Evolutionary conservation across 768 basidiomycete genomes (phyloP).

Genomic region (Panus rudis): DNA sequence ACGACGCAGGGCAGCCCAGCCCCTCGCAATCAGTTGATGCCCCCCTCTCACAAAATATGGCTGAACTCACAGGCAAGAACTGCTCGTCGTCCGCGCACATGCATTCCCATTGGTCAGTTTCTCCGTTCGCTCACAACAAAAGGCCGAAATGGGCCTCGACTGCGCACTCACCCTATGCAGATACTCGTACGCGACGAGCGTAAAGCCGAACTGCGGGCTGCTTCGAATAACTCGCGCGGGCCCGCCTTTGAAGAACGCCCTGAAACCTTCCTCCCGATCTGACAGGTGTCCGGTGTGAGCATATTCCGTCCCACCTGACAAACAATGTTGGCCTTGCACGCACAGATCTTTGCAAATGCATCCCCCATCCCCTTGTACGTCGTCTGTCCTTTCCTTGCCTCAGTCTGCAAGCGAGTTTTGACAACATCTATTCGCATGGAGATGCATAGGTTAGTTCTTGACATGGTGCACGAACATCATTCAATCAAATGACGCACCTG

Average conservation of each 20-base stretch:
- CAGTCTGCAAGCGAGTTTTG: conserved; percentile 93
- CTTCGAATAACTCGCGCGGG: conserved; percentile 81
- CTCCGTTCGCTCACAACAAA: neutral
- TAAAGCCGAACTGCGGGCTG: conserved; percentile 94
- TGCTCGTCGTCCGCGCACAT: conserved; percentile 4
- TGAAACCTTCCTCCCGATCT: conserved; percentile 88
- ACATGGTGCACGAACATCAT: conserved; percentile 10
- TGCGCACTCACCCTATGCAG: conserved; percentile 48
- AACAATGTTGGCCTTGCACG: no score
- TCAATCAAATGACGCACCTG: conserved; percentile 42
- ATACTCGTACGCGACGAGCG: conserved; percentile 74
- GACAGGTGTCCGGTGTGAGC: conserved; percentile 5
- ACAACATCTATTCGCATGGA: conserved; percentile 68
- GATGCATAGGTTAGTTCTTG: neutral
- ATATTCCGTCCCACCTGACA: neutral
- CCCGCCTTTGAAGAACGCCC: conserved; percentile 88
- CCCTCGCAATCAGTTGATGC: neutral
- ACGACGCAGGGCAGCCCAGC: conserved; percentile 9
- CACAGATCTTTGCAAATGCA: conserved; percentile 87
- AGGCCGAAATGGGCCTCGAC: neutral
- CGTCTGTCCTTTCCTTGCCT: conserved; percentile 86
- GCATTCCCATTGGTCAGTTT: no score
- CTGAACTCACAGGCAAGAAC: conserved; percentile 19
- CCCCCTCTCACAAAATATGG: conserved; percentile 3
- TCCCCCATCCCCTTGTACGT: conserved; percentile 86